Base-by-base conservation (phyloP, 768 basidiomycete genomes). In the Mrakia blollopis region DNA sequence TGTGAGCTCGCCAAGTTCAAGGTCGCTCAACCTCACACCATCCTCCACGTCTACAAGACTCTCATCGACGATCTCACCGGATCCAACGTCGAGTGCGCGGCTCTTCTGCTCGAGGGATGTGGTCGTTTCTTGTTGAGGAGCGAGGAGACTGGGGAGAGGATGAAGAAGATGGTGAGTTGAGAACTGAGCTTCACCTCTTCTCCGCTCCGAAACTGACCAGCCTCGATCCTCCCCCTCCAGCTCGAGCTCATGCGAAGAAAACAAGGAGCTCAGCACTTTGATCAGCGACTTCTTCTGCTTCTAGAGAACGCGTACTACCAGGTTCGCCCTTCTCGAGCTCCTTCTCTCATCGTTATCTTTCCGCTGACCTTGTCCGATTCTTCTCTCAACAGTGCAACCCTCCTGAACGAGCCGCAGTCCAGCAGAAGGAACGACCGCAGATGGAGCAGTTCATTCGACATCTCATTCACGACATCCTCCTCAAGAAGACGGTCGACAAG, bases 241-340 rank as follows among this genome's bases (percentile, higher is more conserved):
- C 86, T 99, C 50, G 97, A 98, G 80, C 85, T 97, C 39, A 93
- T 98, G 92, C 88, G 91, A 77, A 89, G 96, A 62, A 98, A 98
- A 85, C 94, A 97, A 87, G 91, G 87, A 74, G 88, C 94, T 86
- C 90, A 93, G 79, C 94, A 98, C 82, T 89, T 99, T 47, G 97
- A 98, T 83, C 91, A 93, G 81, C 87, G 94, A 25, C 93, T 98
- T 81, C 85, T 90, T 9, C 87, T 98, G 23, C 85, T 98, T 78
- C 87, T 99, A 41, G 97, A 98, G 83, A 99, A 99, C 83, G 97
- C 97, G 0, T 99, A 97, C 83, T 98, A 98, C 83, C 94, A 94
- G 88, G 94, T 93, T 50, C 9, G 37, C 23, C 25, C 54, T 10
- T 18, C n/a, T n/a, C 50, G 13, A 39, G 0, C 52, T n/a, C 47